Conservation (phyloP, 352 stramenopile genomes). For the Pseudoperonospora humuli region DNA sequence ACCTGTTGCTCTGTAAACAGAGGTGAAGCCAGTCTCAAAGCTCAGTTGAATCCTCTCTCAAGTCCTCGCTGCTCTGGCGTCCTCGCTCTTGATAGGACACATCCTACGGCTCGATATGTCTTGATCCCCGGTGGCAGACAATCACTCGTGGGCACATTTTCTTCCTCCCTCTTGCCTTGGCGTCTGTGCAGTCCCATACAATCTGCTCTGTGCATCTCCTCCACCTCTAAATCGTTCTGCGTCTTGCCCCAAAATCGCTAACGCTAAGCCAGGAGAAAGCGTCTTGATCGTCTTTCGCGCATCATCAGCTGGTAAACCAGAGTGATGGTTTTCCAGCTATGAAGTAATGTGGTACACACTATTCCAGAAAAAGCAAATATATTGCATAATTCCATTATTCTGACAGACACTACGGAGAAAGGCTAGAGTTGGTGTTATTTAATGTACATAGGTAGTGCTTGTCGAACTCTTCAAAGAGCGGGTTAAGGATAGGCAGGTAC, state of each 20-base stretch:
- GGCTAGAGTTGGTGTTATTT: no score
- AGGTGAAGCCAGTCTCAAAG: slow-evolving; percentile 7
- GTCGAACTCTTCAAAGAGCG: no score
- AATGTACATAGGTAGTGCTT: no score
- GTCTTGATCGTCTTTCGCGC: slow-evolving; percentile 12
- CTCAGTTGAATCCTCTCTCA: slow-evolving; percentile 7
- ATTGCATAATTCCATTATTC: no score
- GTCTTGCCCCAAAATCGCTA: slow-evolving; percentile 16
- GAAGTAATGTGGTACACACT: no score
- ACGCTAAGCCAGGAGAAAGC: slow-evolving; percentile 15
- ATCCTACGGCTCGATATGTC: slow-evolving; percentile 12
- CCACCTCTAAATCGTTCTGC: slow-evolving; percentile 15
- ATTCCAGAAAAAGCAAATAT: no score
- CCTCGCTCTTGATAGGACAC: slow-evolving; percentile 13
- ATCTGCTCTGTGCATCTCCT: slow-evolving; percentile 18
- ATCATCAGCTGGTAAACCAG: no score
- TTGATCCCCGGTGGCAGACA: slow-evolving; percentile 14
- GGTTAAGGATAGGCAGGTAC: no score
- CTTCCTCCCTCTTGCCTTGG: slow-evolving; percentile 24
- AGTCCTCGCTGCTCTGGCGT: slow-evolving; percentile 10
- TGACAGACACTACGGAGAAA: no score
- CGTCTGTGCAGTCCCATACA: slow-evolving; percentile 15
- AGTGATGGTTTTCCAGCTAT: no score
- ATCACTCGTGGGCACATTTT: slow-evolving; percentile 24
- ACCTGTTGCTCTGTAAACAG: no score